Base-by-base conservation (phyloP, 495 filamentous ascomycete species). In the Alectoria sarmentosa region DNA sequence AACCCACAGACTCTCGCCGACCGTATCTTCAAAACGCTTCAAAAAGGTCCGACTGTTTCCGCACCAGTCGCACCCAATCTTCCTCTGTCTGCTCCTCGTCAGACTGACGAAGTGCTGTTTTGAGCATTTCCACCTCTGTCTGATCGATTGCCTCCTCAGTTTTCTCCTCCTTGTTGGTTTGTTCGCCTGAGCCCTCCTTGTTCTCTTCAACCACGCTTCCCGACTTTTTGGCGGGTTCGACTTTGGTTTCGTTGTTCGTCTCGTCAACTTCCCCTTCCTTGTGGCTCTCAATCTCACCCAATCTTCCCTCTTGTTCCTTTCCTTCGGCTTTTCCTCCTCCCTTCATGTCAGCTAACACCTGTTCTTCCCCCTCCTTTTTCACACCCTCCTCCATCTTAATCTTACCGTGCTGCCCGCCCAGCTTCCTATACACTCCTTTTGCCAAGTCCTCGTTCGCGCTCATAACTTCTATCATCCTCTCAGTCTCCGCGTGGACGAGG, bases 401-500 rank as follows among this genome's bases (percentile, higher is more conserved):
- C 17, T 56, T 9, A 5, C 26, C 36, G 4, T 39, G 46, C 11
- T 9, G 3, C 17, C 63, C 58, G 21, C 37, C n/a, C 26, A 57
- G 36, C 8, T 48, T 26, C 17, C 49, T 23, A 15, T 26, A 58
- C 5, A 68, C 56, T 4, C 52, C 41, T 26, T 52, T 58, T 23
- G 21, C 58, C 36, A 68, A 59, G 13, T 49, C 57, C 21, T 48
- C 32, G 26, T 62, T 15, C 10, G 26, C 42, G 5, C 38, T 1
- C 58, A 68, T 60, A 5, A 58, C n/a, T n/a, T 65, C 30, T 1
- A 21, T 3, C 4, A 36, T 10, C 15, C 39, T 65, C 42, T 26
- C 58, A 3, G 32, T 65, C 9, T 68, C 66, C 34, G n/a, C 57
- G 2, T 19, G 14, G 17, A 68, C 42, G 8, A 68, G 17, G 1